Base-by-base conservation (phyloP, 23 red algal genomes). In the Pyropia haitanensis region DNA sequence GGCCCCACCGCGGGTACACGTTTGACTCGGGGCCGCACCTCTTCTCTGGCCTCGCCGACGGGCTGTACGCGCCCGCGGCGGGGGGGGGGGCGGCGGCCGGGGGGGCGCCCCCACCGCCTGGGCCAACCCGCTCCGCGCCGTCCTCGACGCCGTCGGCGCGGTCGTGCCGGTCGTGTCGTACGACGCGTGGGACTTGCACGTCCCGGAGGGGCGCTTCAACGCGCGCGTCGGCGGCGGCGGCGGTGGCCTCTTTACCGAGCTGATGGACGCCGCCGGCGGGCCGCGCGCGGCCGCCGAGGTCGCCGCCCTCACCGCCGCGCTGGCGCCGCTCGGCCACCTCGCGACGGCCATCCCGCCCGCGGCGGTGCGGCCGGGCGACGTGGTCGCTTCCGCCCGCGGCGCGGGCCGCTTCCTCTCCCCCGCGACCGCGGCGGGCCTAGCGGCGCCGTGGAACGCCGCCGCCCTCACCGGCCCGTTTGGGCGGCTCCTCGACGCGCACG, bases 1-100 rank as follows among this genome's bases (percentile, higher is more conserved):
- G 68, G 48, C 49, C 65, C 22, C 48, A 73, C 54, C 39, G 39
- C 5, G 39, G 39, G 39, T 46, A 46, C 39, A 63, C 64, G 19
- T 89, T 89, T 68, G 67, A 73, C 22, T 79, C 84, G 46, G 84
- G 84, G 18, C 84, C 84, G 18, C 68, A 75, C 64, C 65, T 89
- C 10, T 79, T 71, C 53, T 78, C 82, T 17, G 82, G 82, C 19
- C 65, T 88, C n/a, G 16, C 17, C 18, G 18, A 18, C 29, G 39
- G 39, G 39, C 39, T 46, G 8, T 46, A 46, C 39, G 39, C 39
- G 39, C 39, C 39, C 5, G 0, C 39, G 39, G 8, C 39, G 39
- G 39, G 39, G 39, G 8, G 7, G 39, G 39, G 2, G 39, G 39
- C 39, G 39, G 39, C 31, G 6, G 31, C 31, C 31, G 6, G 2